Evolutionary conservation across 139 green algal genomes (phyloP).

Genomic region (Deuterostichococcus epilithicus): DNA sequence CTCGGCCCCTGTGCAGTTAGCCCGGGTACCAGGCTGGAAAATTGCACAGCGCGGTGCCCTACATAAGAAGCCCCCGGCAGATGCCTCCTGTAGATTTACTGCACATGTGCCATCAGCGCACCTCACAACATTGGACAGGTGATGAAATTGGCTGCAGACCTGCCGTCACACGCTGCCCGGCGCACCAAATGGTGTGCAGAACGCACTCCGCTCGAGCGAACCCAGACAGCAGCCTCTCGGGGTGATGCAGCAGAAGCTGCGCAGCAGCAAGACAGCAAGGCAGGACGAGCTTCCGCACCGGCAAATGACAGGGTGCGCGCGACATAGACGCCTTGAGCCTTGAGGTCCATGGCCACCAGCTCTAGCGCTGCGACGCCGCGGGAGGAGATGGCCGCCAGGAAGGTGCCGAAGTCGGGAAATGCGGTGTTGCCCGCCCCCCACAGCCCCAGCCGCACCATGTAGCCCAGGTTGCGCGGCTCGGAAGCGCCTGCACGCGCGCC

Average conservation of each 20-base stretch:
- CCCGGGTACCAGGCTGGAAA: no score
- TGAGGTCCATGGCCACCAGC: constrained; percentile 54
- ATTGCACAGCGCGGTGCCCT: no score
- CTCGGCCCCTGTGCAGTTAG: constrained; percentile 46
- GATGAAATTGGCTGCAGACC: no score
- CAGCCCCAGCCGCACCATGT: constrained; percentile 64
- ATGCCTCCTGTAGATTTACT: neutral
- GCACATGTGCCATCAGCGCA: no score
- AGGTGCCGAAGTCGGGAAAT: constrained; percentile 29
- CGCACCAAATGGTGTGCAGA: no score
- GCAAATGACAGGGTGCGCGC: constrained; percentile 35
- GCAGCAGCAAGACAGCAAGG: neutral
- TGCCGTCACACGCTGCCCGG: no score
- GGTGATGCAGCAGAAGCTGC: no score
- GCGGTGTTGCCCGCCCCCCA: constrained; percentile 38
- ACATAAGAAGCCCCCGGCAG: no score
- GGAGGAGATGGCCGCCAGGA: constrained; percentile 18
- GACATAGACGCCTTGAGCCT: constrained; percentile 39
- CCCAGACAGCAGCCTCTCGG: no score
- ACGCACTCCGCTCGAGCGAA: no score
- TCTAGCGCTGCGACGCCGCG: constrained; percentile 54
- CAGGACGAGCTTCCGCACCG: constrained; percentile 1
- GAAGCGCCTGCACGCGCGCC: constrained; percentile 25
- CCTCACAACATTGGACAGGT: no score
- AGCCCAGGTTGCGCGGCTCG: constrained; percentile 60